Evolutionary conservation across 164 flowering plant species (phyloP).

Genomic region (Liquidambar formosana): DNA sequence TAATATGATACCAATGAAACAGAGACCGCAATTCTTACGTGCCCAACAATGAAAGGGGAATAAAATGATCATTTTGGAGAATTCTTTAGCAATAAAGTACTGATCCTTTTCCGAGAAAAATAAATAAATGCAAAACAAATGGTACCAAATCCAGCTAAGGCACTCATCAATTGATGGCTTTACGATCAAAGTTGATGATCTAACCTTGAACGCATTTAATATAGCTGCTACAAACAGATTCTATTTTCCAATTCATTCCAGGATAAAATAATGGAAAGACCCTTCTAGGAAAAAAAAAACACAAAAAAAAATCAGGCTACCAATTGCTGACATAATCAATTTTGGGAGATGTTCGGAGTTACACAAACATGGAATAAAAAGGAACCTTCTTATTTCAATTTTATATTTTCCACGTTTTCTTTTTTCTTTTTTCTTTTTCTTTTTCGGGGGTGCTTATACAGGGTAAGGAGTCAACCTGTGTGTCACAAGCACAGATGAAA

Average conservation of each 20-base stretch:
- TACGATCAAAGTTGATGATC: no score
- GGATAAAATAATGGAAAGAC: background rate
- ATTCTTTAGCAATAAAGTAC: no score
- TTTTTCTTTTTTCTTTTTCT: no score
- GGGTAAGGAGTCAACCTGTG: background rate
- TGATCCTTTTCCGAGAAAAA: no score
- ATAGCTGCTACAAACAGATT: background rate
- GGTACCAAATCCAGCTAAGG: no score
- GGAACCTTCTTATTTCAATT: background rate
- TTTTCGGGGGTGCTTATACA: background rate
- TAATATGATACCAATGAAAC: no score
- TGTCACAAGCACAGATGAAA: background rate
- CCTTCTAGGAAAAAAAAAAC: background rate
- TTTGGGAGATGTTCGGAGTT: conserved; percentile 3
- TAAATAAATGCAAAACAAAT: no score
- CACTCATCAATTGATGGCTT: no score
- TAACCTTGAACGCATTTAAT: no score
- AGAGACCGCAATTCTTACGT: no score
- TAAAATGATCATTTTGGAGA: no score
- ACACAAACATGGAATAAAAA: background rate
- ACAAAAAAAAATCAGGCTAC: background rate
- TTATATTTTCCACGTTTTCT: background rate
- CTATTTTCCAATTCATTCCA: background rate
- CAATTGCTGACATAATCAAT: background rate
- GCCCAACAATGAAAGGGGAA: no score